Percentiles rank a stretch among this genome's conserved stretches.
Evolutionary conservation across 2,329 filamentous ascomycete species (phyloP).

Genomic region (Claviceps quebecensis): DNA sequence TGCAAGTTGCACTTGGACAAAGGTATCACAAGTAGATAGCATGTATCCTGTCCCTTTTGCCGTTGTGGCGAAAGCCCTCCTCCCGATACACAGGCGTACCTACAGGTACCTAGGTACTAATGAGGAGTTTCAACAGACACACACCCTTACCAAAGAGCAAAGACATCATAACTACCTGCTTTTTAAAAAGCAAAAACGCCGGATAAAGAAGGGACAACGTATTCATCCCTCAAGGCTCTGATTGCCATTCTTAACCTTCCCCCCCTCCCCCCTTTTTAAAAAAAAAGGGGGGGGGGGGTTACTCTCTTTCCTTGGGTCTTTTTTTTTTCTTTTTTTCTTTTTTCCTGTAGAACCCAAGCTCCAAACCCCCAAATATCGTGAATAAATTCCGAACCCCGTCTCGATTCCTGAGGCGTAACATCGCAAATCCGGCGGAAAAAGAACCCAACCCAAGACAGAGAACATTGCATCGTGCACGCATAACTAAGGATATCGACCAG

Average conservation of each 20-base stretch:
- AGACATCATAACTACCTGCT: background rate
- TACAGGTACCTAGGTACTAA: no score
- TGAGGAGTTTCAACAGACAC: background rate
- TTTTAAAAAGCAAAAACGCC: conserved; percentile 1
- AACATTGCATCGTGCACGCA: conserved; percentile 3
- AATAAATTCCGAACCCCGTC: background rate
- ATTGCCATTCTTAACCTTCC: conserved; percentile 4
- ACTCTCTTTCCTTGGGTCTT: no score
- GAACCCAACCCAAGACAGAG: background rate
- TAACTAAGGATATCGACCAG: conserved; percentile 5
- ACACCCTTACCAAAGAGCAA: background rate
- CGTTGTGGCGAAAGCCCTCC: no score
- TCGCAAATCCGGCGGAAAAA: background rate
- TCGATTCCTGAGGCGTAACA: background rate
- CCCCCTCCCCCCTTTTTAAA: no score
- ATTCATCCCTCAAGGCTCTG: background rate
- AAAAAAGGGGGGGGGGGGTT: no score
- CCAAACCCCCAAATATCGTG: conserved; percentile 5
- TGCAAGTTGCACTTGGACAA: no score
- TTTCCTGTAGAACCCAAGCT: no score
- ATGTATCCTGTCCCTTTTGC: no score
- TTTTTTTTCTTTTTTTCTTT: no score
- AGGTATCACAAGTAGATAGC: no score
- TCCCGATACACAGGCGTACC: no score
- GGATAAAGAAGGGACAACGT: background rate